These are phyloP conservation scores for Fraxinus sp. DNA, from an alignment of 305 asterid species.

Conservation along the genomic window DNA sequence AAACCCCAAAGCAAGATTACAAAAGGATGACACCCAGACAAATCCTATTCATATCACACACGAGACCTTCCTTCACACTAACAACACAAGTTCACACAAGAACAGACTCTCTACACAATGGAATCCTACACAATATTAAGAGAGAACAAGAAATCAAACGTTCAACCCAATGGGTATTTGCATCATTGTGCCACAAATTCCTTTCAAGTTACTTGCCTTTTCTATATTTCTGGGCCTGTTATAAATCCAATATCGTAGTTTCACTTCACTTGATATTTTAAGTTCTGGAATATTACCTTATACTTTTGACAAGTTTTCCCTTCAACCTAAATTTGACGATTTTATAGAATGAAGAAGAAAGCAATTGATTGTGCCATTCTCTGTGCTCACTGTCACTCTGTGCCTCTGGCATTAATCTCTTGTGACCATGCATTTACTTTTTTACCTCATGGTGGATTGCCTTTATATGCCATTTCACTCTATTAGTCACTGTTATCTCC, in stretches of 20 bases:
- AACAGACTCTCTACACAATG: no score
- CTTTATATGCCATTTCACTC: neutral
- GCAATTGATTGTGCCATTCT: neutral
- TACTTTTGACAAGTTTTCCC: constrained; percentile 3
- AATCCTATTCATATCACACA: no score
- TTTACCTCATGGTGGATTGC: neutral
- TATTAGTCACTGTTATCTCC: neutral
- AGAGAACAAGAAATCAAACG: no score
- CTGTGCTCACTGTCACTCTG: neutral
- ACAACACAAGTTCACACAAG: no score
- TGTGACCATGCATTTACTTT: neutral
- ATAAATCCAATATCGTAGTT: neutral
- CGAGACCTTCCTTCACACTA: no score
- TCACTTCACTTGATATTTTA: neutral
- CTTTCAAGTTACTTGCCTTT: neutral
- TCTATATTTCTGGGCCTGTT: neutral
- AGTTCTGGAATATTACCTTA: neutral
- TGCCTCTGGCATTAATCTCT: neutral
- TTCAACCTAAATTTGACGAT: constrained; percentile 6
- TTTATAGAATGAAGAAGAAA: neutral
- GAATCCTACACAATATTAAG: no score
- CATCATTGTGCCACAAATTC: no score
- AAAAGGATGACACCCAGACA: no score
- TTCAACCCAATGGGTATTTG: no score
- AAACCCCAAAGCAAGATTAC: no score